A percentile compares a stretch with the other conserved stretches of the same genome.
Conservation (phyloP, 495 filamentous ascomycete genomes). For the Chaetomium cochliodes region DNA sequence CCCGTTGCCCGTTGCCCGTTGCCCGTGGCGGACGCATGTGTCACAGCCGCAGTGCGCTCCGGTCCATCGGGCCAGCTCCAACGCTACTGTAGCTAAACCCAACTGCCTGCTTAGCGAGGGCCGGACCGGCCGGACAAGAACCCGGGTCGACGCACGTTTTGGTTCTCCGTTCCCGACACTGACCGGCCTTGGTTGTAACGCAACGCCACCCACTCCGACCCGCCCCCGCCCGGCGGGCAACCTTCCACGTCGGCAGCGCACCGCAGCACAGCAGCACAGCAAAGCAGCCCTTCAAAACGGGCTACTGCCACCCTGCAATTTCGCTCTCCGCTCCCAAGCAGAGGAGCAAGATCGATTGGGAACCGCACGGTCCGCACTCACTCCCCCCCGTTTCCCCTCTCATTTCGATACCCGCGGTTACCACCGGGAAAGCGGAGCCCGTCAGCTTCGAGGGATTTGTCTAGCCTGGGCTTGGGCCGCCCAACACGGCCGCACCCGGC, state of each 20-base stretch:
- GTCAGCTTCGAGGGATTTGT: not conserved
- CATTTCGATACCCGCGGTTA: not conserved
- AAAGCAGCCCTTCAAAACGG: not conserved
- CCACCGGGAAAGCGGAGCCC: slow-evolving; percentile 13
- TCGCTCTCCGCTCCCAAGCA: not conserved
- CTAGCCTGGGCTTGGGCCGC: not conserved
- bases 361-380: not conserved
- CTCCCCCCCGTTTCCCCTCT: not conserved
- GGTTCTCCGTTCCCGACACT: slow-evolving; percentile 17
- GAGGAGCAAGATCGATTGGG: slow-evolving; percentile 3
- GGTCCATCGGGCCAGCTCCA: not conserved
- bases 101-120: slow-evolving; percentile 18
- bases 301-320: slow-evolving; percentile 23
- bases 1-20: not conserved
- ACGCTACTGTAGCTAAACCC: not conserved
- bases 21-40: not conserved
- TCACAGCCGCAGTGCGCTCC: slow-evolving; percentile 13
- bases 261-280: not conserved
- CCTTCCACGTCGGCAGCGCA: too few species aligned
- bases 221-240: not conserved
- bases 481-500: slow-evolving; percentile 9
- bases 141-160: slow-evolving; percentile 19
- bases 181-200: slow-evolving; percentile 18
- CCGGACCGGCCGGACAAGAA: slow-evolving; percentile 18
- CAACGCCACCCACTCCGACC: slow-evolving; percentile 3